Conservation (phyloP, 768 basidiomycete genomes). For the Boletus pseudo-olivaceus region DNA sequence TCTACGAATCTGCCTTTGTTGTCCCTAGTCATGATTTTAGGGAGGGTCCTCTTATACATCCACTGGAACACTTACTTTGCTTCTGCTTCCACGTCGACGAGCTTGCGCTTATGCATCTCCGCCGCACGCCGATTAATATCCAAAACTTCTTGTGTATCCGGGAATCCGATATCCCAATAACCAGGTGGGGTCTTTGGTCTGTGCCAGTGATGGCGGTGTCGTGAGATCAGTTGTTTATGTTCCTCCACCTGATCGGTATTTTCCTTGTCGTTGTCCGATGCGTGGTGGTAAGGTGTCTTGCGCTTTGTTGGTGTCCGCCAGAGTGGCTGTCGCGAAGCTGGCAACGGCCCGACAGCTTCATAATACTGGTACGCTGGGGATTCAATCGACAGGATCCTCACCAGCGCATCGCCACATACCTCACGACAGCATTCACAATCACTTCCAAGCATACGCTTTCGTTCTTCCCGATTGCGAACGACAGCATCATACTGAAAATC, state of each 20-base stretch:
- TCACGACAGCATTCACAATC: constrained; percentile 83
- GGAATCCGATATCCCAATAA: constrained; percentile 91
- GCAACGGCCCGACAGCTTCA: constrained; percentile 68
- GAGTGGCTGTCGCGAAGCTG: constrained; percentile 62
- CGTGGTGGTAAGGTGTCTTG: constrained; percentile 6
- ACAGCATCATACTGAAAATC: constrained; percentile 74
- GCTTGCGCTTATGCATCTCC: constrained; percentile 69
- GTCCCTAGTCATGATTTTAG: constrained; percentile 15
- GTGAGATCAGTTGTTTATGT: constrained; percentile 70
- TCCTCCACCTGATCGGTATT: constrained; percentile 36
- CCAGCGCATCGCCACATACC: constrained; percentile 38
- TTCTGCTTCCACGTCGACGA: constrained; percentile 54
- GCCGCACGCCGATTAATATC: constrained; percentile 73
- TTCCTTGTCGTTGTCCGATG: constrained; percentile 23
- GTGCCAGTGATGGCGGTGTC: constrained; percentile 70
- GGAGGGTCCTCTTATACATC: background rate
- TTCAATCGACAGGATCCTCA: background rate
- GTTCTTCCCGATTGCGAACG: constrained; percentile 60
- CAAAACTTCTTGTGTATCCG: constrained; percentile 74
- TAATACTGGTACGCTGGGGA: constrained; percentile 57
- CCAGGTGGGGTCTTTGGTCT: constrained; percentile 75
- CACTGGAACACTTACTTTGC: constrained; percentile 42
- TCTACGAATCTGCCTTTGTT: constrained; percentile 27
- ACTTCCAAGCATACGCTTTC: constrained; percentile 64
- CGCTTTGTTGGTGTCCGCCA: constrained; percentile 66